These are phyloP conservation scores for Phytophthora sansomeana DNA, from an alignment of 352 stramenopile genomes.

Conservation along the genomic window DNA sequence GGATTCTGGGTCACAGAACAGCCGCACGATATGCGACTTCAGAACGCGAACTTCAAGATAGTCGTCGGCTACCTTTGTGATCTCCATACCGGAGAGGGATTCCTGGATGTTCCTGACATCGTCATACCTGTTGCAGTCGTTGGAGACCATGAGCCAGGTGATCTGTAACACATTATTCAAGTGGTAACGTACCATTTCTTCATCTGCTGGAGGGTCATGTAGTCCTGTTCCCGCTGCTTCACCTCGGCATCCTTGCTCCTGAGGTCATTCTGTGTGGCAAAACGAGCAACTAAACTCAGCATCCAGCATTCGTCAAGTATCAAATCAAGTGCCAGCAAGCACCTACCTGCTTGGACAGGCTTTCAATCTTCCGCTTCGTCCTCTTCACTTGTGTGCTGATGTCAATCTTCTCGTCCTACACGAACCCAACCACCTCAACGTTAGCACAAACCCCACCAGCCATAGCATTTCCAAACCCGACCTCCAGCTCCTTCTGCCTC, in stretches of 20 bases:
- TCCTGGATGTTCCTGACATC: conserved; percentile 64
- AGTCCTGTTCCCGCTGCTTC: conserved; percentile 81
- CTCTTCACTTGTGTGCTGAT: conserved; percentile 73
- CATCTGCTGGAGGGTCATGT: conserved; percentile 75
- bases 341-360: conserved; percentile 62
- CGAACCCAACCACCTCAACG: neutral
- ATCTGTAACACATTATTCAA: neutral
- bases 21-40: conserved; percentile 57
- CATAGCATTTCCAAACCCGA: conserved; percentile 1
- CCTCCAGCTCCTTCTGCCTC: conserved; percentile 70
- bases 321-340: neutral
- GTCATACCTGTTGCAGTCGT: conserved; percentile 54
- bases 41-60: conserved; percentile 69
- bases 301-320: neutral
- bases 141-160: neutral
- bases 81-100: conserved; percentile 64
- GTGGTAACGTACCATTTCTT: conserved; percentile 60
- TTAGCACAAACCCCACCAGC: neutral
- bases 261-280: conserved; percentile 56
- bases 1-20: conserved; percentile 67
- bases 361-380: conserved; percentile 61
- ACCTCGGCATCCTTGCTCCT: conserved; percentile 74
- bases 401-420: conserved; percentile 76
- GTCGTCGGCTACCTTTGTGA: conserved; percentile 61
- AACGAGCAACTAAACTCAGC: conserved; percentile 2